Conservation (phyloP, 306 rosid genomes). For the Canavalia ensiformis region DNA sequence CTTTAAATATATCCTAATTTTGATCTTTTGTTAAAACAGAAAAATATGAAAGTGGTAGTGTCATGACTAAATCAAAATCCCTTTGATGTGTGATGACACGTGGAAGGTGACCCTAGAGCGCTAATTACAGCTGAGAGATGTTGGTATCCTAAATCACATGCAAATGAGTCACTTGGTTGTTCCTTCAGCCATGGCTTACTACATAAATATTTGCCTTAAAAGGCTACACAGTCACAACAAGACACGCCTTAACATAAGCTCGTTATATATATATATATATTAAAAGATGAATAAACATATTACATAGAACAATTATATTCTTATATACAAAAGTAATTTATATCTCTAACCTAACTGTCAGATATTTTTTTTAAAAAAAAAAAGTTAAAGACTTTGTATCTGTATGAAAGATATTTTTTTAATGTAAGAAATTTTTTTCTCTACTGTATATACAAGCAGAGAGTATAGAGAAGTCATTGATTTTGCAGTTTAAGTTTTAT, state of each 20-base stretch:
- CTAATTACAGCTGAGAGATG: slow-evolving; percentile 11
- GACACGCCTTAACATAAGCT: slow-evolving; percentile 37
- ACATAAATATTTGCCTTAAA: slow-evolving; percentile 18
- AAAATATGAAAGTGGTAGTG: background rate
- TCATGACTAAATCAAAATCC: background rate
- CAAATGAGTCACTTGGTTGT: slow-evolving; percentile 35
- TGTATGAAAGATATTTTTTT: too few species aligned
- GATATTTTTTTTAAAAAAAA: too few species aligned
- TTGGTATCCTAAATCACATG: slow-evolving; percentile 34
- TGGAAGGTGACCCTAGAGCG: background rate
- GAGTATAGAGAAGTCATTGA: background rate
- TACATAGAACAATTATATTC: too few species aligned
- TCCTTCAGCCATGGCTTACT: slow-evolving; percentile 28
- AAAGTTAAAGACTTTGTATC: too few species aligned
- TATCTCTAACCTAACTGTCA: too few species aligned
- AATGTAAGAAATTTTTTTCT: too few species aligned
- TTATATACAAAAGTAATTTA: too few species aligned
- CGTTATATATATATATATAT: background rate
- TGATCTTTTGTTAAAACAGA: too few species aligned
- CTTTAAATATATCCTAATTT: too few species aligned
- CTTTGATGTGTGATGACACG: background rate
- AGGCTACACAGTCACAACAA: slow-evolving; percentile 1
- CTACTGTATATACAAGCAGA: too few species aligned
- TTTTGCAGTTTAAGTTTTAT: background rate
- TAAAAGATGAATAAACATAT: background rate